Conservation (phyloP, 768 basidiomycete species). For the Termitomyces titanicus region DNA sequence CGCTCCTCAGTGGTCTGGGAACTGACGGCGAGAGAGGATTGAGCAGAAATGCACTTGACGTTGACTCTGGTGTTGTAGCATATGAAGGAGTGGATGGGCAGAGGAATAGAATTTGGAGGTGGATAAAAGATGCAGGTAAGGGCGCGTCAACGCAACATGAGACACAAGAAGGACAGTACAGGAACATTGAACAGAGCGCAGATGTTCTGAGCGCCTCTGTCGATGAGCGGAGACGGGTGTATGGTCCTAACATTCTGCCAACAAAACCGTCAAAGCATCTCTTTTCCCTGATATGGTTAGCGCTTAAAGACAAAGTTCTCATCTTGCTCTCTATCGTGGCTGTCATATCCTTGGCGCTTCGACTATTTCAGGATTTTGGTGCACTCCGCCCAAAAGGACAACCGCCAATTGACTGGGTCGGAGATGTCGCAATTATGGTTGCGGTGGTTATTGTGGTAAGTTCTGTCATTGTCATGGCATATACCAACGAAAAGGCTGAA, state of each 20-base stretch:
- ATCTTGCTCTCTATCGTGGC: conserved; percentile 90
- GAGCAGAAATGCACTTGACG: conserved; percentile 13
- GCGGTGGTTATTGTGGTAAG: conserved; percentile 72
- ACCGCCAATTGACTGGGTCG: conserved; percentile 94
- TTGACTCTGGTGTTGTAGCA: conserved; percentile 10
- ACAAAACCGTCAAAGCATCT: conserved; percentile 62
- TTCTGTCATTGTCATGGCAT: conserved; percentile 7
- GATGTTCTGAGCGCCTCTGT: conserved; percentile 38
- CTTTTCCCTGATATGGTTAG: conserved; percentile 77
- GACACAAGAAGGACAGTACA: conserved; percentile 27
- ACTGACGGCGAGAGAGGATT: conserved; percentile 54
- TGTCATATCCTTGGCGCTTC: conserved; percentile 87
- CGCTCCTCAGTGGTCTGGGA: conserved; percentile 71
- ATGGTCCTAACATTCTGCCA: conserved; percentile 75
- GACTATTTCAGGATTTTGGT: conserved; percentile 92
- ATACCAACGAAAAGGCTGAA: conserved; percentile 2
- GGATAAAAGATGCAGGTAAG: conserved; percentile 17
- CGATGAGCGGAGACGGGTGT: conserved; percentile 64
- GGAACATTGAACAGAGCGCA: conserved; percentile 23
- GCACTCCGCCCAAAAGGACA: conserved; percentile 50
- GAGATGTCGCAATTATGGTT: conserved; percentile 80
- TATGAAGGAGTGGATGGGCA: conserved; percentile 8
- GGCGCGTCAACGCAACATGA: conserved; percentile 26
- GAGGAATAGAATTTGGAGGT: conserved; percentile 17
- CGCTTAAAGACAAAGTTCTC: conserved; percentile 87